A percentile compares a stretch with the other conserved stretches of the same genome.
These are phyloP conservation scores for Sparassis latifolia DNA, from an alignment of 1,284 basidiomycete species.

Conservation along the genomic window DNA sequence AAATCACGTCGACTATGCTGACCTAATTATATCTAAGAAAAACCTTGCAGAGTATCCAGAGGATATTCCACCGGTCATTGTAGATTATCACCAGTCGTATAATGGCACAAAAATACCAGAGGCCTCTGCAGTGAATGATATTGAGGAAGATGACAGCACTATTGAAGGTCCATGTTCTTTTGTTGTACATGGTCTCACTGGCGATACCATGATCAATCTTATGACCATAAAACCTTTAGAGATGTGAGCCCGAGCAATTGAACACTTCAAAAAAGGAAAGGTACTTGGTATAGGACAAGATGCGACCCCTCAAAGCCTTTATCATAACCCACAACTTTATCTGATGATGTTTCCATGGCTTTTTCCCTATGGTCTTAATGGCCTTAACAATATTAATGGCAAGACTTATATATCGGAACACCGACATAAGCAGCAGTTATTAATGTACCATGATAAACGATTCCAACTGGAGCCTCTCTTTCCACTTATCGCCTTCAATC, in stretches of 20 bases:
- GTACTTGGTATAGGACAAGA: not conserved
- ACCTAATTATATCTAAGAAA: not conserved
- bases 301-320: not conserved
- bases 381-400: not conserved
- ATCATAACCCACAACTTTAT: not conserved
- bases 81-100: not conserved
- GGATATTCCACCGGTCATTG: not conserved
- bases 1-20: not conserved
- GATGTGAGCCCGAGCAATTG: not conserved
- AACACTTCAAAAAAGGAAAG: not conserved
- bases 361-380: not conserved
- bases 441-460: not conserved
- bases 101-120: not conserved
- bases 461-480: not conserved
- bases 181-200: not conserved
- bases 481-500: not conserved
- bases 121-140: not conserved
- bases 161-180: not conserved
- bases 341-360: not conserved
- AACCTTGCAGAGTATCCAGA: not conserved
- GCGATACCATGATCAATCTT: not conserved
- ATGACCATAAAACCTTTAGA: not conserved
- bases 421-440: not conserved
- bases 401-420: not conserved
- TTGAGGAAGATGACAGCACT: not conserved